Evolutionary conservation across 768 basidiomycete species (phyloP).

Genomic region (Tricholoma sp.): DNA sequence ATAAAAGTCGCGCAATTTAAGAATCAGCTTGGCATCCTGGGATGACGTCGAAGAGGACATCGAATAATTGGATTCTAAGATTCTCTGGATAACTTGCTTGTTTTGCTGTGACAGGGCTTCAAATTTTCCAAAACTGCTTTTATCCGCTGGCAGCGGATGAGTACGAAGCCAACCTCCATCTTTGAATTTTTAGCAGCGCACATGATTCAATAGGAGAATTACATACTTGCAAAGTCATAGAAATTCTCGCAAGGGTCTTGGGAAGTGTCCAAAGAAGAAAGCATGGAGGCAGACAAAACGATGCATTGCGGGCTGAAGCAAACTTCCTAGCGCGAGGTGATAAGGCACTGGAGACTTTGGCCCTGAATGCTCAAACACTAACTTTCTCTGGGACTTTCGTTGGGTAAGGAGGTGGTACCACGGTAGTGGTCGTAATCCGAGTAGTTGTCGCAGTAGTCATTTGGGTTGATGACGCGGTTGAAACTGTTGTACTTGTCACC

Average conservation of each 20-base stretch:
- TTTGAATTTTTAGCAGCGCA: conserved; percentile 22
- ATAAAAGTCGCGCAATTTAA: conserved; percentile 71
- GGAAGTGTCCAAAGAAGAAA: conserved; percentile 72
- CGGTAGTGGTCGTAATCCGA: conserved; percentile 38
- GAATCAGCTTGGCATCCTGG: conserved; percentile 47
- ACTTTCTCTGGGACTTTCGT: conserved; percentile 53
- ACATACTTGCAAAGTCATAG: conserved; percentile 87
- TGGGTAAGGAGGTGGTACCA: conserved; percentile 44
- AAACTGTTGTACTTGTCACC: conserved; percentile 17
- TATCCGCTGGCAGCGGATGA: conserved; percentile 86
- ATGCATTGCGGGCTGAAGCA: conserved; percentile 83
- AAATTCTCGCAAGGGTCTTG: conserved; percentile 96
- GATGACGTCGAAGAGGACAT: conserved; percentile 28
- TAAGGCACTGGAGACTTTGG: background rate
- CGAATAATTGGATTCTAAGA: conserved; percentile 53
- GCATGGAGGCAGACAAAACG: conserved; percentile 72
- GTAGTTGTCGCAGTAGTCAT: conserved; percentile 26
- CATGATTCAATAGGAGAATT: conserved; percentile 1
- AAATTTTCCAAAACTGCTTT: conserved; percentile 68
- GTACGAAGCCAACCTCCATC: conserved; percentile 84
- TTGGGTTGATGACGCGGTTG: conserved; percentile 23
- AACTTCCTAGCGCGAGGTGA: conserved; percentile 36
- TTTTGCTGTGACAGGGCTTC: conserved; percentile 70
- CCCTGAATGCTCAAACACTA: conserved; percentile 4
- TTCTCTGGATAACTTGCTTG: conserved; percentile 66